These are phyloP conservation scores for Neurospora sp. DNA, from an alignment of 495 filamentous ascomycete species.

Conservation along the genomic window DNA sequence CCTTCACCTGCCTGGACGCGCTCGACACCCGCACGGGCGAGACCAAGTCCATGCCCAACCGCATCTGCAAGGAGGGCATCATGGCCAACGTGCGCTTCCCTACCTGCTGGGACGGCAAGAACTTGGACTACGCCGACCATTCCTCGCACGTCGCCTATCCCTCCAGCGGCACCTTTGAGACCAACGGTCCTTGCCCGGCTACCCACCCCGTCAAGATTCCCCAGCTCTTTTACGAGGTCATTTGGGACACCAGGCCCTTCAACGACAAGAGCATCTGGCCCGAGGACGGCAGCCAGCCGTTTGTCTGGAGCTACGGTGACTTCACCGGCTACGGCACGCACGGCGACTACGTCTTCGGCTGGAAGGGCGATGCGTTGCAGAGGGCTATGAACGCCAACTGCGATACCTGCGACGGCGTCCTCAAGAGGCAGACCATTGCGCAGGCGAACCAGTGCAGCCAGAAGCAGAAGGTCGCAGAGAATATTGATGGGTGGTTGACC, in stretches of 20 bases:
- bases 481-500: constrained; percentile 27
- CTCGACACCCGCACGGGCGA: constrained; percentile 24
- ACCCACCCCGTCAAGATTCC: constrained; percentile 25
- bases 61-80: constrained; percentile 29
- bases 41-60: constrained; percentile 22
- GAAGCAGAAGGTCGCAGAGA: constrained; percentile 23
- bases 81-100: constrained; percentile 31
- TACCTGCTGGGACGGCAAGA: constrained; percentile 23
- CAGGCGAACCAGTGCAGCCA: constrained; percentile 28
- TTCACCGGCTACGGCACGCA: constrained; percentile 29
- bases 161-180: constrained; percentile 21
- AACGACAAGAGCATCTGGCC: constrained; percentile 32
- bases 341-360: constrained; percentile 34
- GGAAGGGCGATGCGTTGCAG: constrained; percentile 30
- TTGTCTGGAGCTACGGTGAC: constrained; percentile 35
- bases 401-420: constrained; percentile 26
- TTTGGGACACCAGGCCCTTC: constrained; percentile 30
- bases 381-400: constrained; percentile 31
- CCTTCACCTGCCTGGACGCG: constrained; percentile 29
- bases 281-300: constrained; percentile 31
- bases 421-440: constrained; percentile 30
- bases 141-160: constrained; percentile 32
- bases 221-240: constrained; percentile 33
- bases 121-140: constrained; percentile 28
- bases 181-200: constrained; percentile 21